Percentiles rank a stretch among this genome's conserved stretches.
Evolutionary conservation across 495 filamentous ascomycete genomes (phyloP).

Genomic region (Evernia prunastri): DNA sequence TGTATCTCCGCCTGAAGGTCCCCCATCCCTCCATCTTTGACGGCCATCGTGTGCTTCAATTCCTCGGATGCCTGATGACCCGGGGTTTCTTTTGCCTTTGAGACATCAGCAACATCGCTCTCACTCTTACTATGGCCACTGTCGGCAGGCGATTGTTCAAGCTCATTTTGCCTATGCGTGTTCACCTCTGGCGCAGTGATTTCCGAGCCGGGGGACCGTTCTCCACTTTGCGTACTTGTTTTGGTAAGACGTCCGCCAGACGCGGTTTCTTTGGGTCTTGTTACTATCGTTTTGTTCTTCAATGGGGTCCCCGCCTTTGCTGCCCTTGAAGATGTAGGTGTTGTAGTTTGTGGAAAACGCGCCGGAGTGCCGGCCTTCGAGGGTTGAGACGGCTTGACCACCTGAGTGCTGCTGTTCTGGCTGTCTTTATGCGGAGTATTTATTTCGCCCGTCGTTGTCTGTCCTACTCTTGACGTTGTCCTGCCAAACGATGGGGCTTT

Average conservation of each 20-base stretch:
- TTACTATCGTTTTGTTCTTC: background rate
- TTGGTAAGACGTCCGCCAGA: background rate
- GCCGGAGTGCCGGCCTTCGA: slow-evolving; percentile 1
- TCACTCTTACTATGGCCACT: background rate
- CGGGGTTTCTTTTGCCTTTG: background rate
- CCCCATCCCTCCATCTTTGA: background rate
- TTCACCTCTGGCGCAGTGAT: background rate
- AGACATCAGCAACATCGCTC: background rate
- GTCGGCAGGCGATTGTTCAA: background rate
- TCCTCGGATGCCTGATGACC: background rate
- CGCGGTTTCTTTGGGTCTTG: background rate
- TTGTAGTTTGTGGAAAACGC: background rate
- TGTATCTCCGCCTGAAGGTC: background rate
- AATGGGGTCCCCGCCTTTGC: slow-evolving; percentile 1
- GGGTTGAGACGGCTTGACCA: background rate
- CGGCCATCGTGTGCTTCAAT: background rate
- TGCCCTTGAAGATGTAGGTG: slow-evolving; percentile 3
- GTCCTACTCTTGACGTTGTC: slow-evolving; percentile 13
- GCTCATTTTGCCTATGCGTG: background rate
- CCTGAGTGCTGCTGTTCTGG: slow-evolving; percentile 1
- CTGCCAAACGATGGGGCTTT: slow-evolving; percentile 17
- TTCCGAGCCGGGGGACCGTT: background rate
- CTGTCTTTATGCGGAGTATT: background rate
- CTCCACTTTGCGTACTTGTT: background rate
- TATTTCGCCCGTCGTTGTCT: slow-evolving; percentile 1